A percentile compares a stretch with the other conserved stretches of the same genome.
Conservation (phyloP, 2,329 filamentous ascomycete genomes). For the Bipolaris victoriae region DNA sequence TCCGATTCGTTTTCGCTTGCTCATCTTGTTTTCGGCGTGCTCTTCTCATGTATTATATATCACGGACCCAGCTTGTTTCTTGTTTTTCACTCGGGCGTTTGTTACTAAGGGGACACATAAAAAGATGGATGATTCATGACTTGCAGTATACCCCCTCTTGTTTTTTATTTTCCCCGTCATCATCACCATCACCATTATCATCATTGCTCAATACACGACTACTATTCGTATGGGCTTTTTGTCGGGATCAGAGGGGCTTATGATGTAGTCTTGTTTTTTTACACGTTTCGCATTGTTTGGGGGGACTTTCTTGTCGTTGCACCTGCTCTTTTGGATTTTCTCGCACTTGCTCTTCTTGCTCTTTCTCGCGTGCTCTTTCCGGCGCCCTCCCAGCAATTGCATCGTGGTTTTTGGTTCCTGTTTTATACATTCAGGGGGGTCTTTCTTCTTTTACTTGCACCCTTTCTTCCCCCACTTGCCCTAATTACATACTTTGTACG, state of each 20-base stretch:
- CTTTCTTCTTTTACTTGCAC: too few species aligned
- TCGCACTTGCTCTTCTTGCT: not conserved
- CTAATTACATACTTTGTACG: too few species aligned
- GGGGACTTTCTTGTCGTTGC: not conserved
- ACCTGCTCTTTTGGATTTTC: not conserved
- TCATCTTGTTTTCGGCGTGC: not conserved
- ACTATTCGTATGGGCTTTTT: too few species aligned
- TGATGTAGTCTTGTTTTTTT: not conserved
- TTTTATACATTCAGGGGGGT: too few species aligned
- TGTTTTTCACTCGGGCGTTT: not conserved
- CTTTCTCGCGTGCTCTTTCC: too few species aligned
- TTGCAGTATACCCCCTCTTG: constrained; percentile 6
- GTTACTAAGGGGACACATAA: not conserved
- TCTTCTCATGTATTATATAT: constrained; percentile 2
- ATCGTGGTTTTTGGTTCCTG: too few species aligned
- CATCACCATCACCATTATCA: not conserved
- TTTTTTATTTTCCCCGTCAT: not conserved
- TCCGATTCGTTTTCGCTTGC: not conserved
- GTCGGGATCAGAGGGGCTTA: not conserved
- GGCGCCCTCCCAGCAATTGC: too few species aligned
- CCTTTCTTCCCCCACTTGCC: too few species aligned
- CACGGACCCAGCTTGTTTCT: not conserved
- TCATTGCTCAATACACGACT: too few species aligned
- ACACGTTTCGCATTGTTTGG: not conserved
- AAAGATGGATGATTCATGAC: constrained; percentile 9